These are phyloP conservation scores for Tuctoria greenei DNA, from an alignment of 176 grass and related monocot genomes.

Conservation along the genomic window DNA sequence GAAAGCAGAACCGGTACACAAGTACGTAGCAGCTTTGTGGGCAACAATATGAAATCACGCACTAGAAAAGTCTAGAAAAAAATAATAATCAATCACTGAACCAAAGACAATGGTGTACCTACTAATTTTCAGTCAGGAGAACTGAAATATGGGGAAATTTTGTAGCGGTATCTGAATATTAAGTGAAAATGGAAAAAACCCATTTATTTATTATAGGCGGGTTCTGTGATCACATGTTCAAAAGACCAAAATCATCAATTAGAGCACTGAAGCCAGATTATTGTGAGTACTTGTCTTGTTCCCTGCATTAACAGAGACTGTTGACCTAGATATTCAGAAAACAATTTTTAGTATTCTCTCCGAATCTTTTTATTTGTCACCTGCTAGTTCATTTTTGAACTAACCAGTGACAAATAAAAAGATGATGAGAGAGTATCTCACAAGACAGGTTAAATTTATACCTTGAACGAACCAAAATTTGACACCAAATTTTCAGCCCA, in stretches of 20 bases:
- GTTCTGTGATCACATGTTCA: slow-evolving; percentile 8
- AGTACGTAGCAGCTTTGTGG: neutral
- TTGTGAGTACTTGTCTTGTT: neutral
- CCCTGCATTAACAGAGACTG: neutral
- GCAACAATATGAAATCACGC: too few species aligned
- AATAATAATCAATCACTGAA: neutral
- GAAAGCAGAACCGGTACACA: neutral
- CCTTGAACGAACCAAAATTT: too few species aligned
- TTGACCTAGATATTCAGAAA: neutral
- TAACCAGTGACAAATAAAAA: too few species aligned
- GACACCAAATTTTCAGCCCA: neutral
- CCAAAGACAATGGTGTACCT: neutral
- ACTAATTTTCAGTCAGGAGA: neutral
- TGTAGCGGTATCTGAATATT: neutral
- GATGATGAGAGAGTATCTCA: too few species aligned
- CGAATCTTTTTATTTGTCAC: too few species aligned
- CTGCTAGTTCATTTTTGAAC: too few species aligned
- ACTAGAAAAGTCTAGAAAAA: too few species aligned
- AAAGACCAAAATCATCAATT: too few species aligned
- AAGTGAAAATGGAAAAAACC: neutral
- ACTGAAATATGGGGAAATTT: neutral
- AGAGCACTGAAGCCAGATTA: neutral
- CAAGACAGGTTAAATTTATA: too few species aligned
- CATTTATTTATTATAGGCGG: neutral
- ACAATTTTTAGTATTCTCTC: too few species aligned